Evolutionary conservation across 306 rosid genomes (phyloP), one percentile per base, ranked within the genome.

Genomic region (Rubus parviflorus): DNA sequence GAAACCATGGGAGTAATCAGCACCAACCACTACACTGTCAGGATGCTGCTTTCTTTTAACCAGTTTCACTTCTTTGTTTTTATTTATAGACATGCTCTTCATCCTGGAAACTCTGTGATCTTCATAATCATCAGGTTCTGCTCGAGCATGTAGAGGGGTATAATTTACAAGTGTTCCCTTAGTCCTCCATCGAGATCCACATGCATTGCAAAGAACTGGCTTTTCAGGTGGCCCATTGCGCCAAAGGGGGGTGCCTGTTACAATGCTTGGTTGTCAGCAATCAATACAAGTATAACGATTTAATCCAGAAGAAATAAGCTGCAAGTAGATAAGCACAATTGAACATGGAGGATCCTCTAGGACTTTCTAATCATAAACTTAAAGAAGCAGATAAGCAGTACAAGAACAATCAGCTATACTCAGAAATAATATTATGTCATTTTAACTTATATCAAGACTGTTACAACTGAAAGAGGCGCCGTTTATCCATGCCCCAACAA

Each of bases 141-240:
- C 82, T 68, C 99, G 92, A 77, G 98, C 96, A 80, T 96, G 99
- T 81, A 96, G 86, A 81, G 99, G 99, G 62, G 99, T 96, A 73
- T 96, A 96, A 83, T 96, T 92, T 75, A 89, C 91, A 41, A 96
- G 99, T 19, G 99, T 91, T 85, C 99, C 99, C 87, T 96, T 96
- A 13, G 99, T 96, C 88, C 99, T 96, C 99, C 99, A 96, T 62
- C 99, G 97, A 76, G 99, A 96, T 16, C 99, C 99, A 67, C 99
- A 96, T 20, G 99, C 99, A 87, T 96, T 96, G 92, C 99, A 96
- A 79, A 96, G 86, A 52, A 96, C 92, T 67, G 98, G 98, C 90
- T 96, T 96, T 79, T 96, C 98, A 2, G 97, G 96, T 71, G 99
- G 99, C 19, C 99, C 99, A 58, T 96, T 96, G 75, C 99, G 97